Percentiles rank a stretch among this genome's conserved stretches.
These are phyloP conservation scores for Lasiodiplodia hormozganensis DNA, from an alignment of 2,329 filamentous ascomycete genomes.

Conservation along the genomic window DNA sequence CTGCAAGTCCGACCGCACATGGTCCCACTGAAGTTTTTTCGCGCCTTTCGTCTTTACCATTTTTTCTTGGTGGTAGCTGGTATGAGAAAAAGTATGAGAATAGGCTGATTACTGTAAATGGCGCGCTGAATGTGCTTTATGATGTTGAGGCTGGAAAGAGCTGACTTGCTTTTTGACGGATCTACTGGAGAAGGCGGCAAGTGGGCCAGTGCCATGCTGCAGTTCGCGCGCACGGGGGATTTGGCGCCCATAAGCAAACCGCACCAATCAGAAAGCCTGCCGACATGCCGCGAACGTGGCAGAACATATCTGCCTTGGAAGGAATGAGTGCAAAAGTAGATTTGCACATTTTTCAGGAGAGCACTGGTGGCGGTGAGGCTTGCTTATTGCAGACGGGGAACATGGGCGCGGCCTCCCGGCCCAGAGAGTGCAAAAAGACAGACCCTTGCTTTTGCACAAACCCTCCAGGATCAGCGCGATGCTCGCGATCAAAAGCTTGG, in stretches of 20 bases:
- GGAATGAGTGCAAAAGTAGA: not conserved
- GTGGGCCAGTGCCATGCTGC: not conserved
- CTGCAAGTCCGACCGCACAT: not conserved
- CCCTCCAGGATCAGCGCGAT: not conserved
- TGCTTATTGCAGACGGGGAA: too few relatives aligned
- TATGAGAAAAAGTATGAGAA: not conserved
- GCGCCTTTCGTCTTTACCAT: constrained; percentile 12
- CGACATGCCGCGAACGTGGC: not conserved
- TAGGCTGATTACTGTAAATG: not conserved
- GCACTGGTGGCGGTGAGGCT: not conserved
- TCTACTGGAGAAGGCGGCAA: not conserved
- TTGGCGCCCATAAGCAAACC: not conserved
- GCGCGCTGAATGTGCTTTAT: not conserved
- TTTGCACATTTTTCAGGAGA: not conserved
- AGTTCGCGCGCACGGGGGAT: not conserved
- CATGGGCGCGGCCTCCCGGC: too few relatives aligned
- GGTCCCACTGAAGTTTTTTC: not conserved
- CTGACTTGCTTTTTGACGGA: not conserved
- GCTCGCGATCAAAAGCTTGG: not conserved
- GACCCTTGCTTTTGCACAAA: not conserved
- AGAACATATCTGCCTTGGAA: not conserved
- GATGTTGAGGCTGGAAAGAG: not conserved
- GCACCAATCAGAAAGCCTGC: not conserved
- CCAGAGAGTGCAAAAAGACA: not conserved
- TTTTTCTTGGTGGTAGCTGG: not conserved